Evolutionary conservation across 805 yeast species (phyloP), one percentile per base, ranked within the genome.

Genomic region (Tetrapisispora phaffii): DNA sequence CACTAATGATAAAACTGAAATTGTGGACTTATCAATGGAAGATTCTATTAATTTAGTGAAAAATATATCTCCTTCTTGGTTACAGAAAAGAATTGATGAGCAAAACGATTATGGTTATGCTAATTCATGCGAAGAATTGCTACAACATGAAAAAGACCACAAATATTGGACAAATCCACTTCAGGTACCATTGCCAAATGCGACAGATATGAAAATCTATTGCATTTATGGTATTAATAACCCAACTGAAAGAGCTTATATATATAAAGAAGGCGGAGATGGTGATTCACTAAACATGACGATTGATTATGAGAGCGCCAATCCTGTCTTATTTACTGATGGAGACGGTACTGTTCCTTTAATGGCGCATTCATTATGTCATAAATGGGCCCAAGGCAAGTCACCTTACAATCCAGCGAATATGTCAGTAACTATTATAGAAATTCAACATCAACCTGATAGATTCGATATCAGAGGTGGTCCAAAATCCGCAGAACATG

Each of bases 201-300:
- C 98, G 0, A 97, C 97, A 3, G 86, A 86, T 59, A 70, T 93
- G 82, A 84, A 85, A 52, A 71, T 88, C 9, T 93, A 71, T 64
- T 86, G 96, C 58, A 81, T 93, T 57, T 93, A 93, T 57, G 98
- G 98, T 5, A 87, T 88, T n/a, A 95, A 96, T 7, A 90, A 88
- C 52, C 94, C 95, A 20, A 90, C 98, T 0, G 98, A 93, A 63
- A 74, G 98, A 38, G 89, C 95, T 0, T 93, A 93, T 65, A 77
- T 80, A 29, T 93, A 93, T 65, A 79, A 76, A 44, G 87, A 84
- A 53, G 76, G 77, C 48, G 75, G 76, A 45, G 65, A 69, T 0
- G 47, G 66, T 0, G 58, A 76, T 4, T 74, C 78, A 26, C 67
- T 90, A 50, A 79, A 83, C 49, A 74, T 85, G 45, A 75, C 90